phyloP scores from a whole-genome alignment of 1,284 basidiomycete genomes.

The Clitocybe nebularis region DNA sequence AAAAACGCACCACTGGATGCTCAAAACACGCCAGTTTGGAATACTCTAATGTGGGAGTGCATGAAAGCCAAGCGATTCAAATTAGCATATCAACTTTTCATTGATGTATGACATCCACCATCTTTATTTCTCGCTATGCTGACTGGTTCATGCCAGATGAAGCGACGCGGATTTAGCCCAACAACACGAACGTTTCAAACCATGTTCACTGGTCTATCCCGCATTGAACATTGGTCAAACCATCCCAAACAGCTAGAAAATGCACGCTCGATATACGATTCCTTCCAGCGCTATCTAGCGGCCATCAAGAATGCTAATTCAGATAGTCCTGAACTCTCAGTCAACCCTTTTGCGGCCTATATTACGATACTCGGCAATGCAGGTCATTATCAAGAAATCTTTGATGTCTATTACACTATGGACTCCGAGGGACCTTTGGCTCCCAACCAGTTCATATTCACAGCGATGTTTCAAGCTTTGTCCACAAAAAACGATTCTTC shows the following conservation, averaged over 20 bases:
- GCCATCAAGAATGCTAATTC: slow-evolving; percentile 46
- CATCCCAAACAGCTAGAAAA: slow-evolving; percentile 56
- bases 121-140: slow-evolving; percentile 7
- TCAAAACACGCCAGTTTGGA: slow-evolving; percentile 71
- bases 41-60: slow-evolving; percentile 61
- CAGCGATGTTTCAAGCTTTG: slow-evolving; percentile 58
- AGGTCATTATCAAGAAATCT: slow-evolving; percentile 55
- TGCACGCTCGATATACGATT: slow-evolving; percentile 54
- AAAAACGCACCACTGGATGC: slow-evolving; percentile 62
- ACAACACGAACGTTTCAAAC: slow-evolving; percentile 61
- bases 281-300: slow-evolving; percentile 45
- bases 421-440: slow-evolving; percentile 52
- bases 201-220: slow-evolving; percentile 56
- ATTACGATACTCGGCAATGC: slow-evolving; percentile 59
- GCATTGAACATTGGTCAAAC: slow-evolving; percentile 53
- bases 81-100: slow-evolving; percentile 55
- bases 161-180: slow-evolving; percentile 68
- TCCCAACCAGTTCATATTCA: slow-evolving; percentile 54
- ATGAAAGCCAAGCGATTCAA: slow-evolving; percentile 53
- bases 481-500: slow-evolving; percentile 21
- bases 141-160: slow-evolving; percentile 52
- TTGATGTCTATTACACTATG: slow-evolving; percentile 68
- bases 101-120: slow-evolving; percentile 50
- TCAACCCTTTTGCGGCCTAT: slow-evolving; percentile 51
- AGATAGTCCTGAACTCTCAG: slow-evolving; percentile 39